Conservation (phyloP, 225 moss, liverwort and hornwort genomes). For the Polytrichum commune region DNA sequence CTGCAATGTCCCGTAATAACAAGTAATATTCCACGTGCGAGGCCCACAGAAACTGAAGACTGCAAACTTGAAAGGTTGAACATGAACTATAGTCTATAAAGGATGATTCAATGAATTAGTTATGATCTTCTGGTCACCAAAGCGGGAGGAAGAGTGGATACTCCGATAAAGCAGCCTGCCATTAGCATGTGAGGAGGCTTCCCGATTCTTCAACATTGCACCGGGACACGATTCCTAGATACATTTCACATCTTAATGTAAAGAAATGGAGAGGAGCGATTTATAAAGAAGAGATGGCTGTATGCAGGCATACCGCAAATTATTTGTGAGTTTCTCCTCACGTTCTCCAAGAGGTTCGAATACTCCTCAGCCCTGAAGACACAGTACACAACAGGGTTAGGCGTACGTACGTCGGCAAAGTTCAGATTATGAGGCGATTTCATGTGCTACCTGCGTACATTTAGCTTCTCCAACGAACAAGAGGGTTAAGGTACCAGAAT, state of each 20-base stretch:
- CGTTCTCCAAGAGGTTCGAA: too few relatives aligned
- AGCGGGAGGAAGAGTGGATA: background rate
- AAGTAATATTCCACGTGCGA: background rate
- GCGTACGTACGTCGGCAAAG: too few relatives aligned
- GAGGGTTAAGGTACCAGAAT: too few relatives aligned
- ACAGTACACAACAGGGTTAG: too few relatives aligned
- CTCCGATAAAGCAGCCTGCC: background rate
- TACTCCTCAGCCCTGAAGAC: too few relatives aligned
- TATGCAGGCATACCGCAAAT: background rate
- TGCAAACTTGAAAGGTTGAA: too few relatives aligned
- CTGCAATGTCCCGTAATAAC: background rate
- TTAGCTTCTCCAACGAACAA: too few relatives aligned
- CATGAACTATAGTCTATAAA: too few relatives aligned
- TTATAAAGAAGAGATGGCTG: background rate
- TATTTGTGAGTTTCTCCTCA: background rate
- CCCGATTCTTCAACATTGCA: background rate
- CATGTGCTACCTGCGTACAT: too few relatives aligned
- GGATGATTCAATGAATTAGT: too few relatives aligned
- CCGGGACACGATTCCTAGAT: background rate
- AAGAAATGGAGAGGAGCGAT: background rate
- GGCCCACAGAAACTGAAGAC: too few relatives aligned
- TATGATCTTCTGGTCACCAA: background rate
- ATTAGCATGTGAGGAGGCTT: background rate
- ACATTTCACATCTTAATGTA: background rate
- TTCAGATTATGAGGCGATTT: too few relatives aligned